phyloP scores from a whole-genome alignment of 208 protist species.

The Lotmaria passim region DNA sequence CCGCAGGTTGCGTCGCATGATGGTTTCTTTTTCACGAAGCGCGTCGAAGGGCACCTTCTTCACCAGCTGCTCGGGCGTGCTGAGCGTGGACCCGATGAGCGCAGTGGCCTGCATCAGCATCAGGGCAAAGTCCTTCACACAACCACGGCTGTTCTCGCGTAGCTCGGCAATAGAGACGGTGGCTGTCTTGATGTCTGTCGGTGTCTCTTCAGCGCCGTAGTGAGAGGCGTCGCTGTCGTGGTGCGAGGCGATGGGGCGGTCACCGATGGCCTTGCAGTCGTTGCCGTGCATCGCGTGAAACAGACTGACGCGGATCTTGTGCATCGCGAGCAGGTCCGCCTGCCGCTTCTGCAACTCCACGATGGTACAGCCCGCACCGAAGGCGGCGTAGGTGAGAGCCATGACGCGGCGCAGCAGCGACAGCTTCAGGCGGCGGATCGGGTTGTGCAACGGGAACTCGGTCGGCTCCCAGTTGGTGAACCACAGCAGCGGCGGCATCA shows the following conservation, averaged over 20 bases:
- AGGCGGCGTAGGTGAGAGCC: conserved; percentile 48
- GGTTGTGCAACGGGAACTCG: conserved; percentile 46
- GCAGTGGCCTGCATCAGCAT: conserved; percentile 21
- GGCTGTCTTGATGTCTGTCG: neutral
- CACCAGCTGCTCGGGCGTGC: conserved; percentile 39
- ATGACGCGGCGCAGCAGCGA: conserved; percentile 47
- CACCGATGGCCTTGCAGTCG: conserved; percentile 7
- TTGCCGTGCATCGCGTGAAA: conserved; percentile 16
- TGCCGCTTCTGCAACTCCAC: conserved; percentile 23
- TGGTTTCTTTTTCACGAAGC: conserved; percentile 35
- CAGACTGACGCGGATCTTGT: conserved; percentile 24
- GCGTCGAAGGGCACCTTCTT: conserved; percentile 43
- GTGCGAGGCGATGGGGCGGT: neutral
- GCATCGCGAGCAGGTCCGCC: conserved; percentile 36
- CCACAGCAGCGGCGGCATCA: conserved; percentile 48
- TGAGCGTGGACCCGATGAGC: conserved; percentile 31
- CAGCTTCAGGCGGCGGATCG: conserved; percentile 49
- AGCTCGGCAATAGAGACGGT: conserved; percentile 16
- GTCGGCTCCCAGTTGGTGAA: conserved; percentile 49
- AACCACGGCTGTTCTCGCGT: conserved; percentile 33
- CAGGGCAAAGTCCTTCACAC: conserved; percentile 32
- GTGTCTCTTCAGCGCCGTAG: neutral
- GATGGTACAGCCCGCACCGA: conserved; percentile 35
- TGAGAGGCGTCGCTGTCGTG: conserved; percentile 1
- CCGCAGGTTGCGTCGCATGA: conserved; percentile 48